phyloP scores from a whole-genome alignment of 768 basidiomycete genomes.

The Collybiopsis luxurians region DNA sequence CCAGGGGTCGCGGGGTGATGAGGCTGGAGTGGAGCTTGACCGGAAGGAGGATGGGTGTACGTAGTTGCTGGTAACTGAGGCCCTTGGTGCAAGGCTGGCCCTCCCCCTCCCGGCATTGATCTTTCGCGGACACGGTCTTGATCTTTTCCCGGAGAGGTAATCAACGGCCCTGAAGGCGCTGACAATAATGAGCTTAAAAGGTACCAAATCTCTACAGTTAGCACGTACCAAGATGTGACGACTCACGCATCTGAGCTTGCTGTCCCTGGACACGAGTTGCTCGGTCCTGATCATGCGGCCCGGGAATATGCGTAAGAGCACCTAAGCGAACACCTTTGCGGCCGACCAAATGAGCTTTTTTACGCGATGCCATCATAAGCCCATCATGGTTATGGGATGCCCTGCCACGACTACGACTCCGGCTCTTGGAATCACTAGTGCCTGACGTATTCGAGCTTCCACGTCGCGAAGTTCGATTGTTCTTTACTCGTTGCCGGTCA shows the following conservation, averaged over 20 bases:
- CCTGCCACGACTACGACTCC: conserved; percentile 1
- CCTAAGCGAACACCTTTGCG: neutral
- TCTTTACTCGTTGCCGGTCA: neutral
- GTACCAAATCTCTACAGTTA: neutral
- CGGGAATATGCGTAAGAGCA: neutral
- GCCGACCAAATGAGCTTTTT: neutral
- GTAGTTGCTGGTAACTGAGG: no score
- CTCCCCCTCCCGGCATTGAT: no score
- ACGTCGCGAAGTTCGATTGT: neutral
- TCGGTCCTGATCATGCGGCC: neutral
- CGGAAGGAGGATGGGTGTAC: conserved; percentile 8
- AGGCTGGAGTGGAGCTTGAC: conserved; percentile 7
- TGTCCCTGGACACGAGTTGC: neutral
- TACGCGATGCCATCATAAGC: conserved; percentile 5
- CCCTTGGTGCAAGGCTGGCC: no score
- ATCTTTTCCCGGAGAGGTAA: neutral
- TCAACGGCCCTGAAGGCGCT: neutral
- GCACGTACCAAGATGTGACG: conserved; percentile 1
- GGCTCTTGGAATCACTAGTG: neutral
- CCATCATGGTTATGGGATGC: neutral
- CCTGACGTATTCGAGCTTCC: neutral
- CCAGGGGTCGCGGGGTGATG: conserved; percentile 1
- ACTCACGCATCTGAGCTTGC: neutral
- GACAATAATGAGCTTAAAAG: neutral
- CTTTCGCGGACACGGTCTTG: conserved; percentile 1